Evolutionary conservation across 495 filamentous ascomycete genomes (phyloP).

Genomic region (Annulohypoxylon maeteangense): DNA sequence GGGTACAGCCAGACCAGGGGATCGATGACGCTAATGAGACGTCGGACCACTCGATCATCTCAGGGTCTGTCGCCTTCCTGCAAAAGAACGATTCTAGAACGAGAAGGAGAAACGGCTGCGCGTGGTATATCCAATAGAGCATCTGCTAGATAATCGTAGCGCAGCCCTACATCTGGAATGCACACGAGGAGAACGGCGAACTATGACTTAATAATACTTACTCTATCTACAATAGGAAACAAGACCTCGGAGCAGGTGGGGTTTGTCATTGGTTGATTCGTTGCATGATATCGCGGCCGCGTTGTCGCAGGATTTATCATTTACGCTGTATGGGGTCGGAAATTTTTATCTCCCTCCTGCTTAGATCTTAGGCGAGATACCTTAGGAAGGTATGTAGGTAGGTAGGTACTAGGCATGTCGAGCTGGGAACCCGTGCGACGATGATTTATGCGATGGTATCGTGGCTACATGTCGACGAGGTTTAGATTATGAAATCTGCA

Average conservation of each 20-base stretch:
- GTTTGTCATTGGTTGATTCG: neutral
- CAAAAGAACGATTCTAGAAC: conserved; percentile 40
- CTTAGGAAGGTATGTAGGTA: neutral
- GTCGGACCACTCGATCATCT: conserved; percentile 17
- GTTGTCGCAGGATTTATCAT: neutral
- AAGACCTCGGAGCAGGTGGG: neutral
- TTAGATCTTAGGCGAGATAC: neutral
- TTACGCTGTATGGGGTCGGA: neutral
- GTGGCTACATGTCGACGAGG: neutral
- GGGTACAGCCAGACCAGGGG: conserved; percentile 21
- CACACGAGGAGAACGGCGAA: neutral
- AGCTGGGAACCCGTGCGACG: neutral
- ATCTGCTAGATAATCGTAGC: neutral
- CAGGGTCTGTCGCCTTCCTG: conserved; percentile 28
- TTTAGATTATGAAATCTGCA: neutral
- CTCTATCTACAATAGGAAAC: neutral
- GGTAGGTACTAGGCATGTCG: neutral
- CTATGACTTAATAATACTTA: neutral
- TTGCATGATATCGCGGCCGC: neutral
- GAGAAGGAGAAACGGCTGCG: neutral
- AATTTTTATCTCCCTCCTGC: neutral
- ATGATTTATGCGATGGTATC: neutral
- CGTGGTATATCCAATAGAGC: conserved; percentile 14
- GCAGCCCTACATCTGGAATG: conserved; percentile 12
- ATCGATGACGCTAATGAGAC: conserved; percentile 5